Evolutionary conservation across 2,329 filamentous ascomycete genomes (phyloP).

Genomic region (Setomelanomma holmii): DNA sequence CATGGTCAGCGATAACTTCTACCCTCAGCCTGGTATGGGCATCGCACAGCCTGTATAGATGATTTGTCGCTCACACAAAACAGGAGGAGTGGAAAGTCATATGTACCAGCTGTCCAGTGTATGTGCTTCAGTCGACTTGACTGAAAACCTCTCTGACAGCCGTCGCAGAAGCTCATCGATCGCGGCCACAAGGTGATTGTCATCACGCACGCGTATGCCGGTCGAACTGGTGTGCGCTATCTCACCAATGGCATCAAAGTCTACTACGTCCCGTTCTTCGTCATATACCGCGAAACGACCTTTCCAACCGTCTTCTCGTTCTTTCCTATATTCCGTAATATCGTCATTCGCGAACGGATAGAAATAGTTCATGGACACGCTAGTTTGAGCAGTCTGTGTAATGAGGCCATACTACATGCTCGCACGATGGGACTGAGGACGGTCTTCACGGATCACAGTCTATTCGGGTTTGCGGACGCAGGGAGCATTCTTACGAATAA

Average conservation of each 20-base stretch:
- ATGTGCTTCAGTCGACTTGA: constrained; percentile 25
- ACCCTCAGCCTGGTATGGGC: constrained; percentile 78
- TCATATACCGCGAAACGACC: constrained; percentile 92
- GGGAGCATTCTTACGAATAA: constrained; percentile 97
- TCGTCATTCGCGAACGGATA: constrained; percentile 90
- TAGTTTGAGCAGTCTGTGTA: constrained; percentile 89
- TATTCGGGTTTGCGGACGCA: constrained; percentile 97
- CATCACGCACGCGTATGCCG: constrained; percentile 93
- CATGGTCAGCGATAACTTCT: constrained; percentile 99
- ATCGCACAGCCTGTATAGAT: background rate
- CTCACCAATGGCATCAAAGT: constrained; percentile 98
- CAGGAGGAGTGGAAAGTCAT: constrained; percentile 91
- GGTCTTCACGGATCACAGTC: constrained; percentile 95
- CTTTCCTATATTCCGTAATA: constrained; percentile 97
- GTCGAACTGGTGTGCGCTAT: constrained; percentile 89
- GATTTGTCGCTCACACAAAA: constrained; percentile 24
- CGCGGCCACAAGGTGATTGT: constrained; percentile 98
- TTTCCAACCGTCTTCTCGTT: constrained; percentile 98
- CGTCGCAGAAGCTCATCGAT: constrained; percentile 82
- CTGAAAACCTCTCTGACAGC: constrained; percentile 15
- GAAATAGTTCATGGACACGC: constrained; percentile 98
- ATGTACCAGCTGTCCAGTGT: constrained; percentile 94
- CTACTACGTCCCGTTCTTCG: constrained; percentile 94
- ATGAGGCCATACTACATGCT: constrained; percentile 93
- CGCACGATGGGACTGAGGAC: constrained; percentile 95